Base-by-base conservation (phyloP, 768 basidiomycete genomes). In the Nidularia pulvinata region DNA sequence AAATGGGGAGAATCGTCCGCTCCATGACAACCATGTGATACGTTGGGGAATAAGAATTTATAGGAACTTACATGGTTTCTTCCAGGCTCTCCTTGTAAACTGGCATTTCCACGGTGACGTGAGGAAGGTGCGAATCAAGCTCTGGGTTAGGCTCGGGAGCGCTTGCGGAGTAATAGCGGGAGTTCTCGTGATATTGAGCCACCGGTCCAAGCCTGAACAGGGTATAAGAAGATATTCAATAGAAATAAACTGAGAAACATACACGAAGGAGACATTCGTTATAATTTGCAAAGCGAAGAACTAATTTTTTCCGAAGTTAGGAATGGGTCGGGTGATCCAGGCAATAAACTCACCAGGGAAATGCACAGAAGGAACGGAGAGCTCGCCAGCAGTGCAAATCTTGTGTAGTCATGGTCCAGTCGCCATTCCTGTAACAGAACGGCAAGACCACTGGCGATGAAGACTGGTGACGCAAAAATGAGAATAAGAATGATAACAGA, bases 61-160 rank as follows among this genome's bases (percentile, higher is more conserved):
- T n/a, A 39, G 7, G 25, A 7, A 74, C 88, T 68, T 66, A 91
- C 90, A 93, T 93, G 0, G 89, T 91, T 62, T 89, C 82, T 49
- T 90, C 86, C 49, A 93, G 67, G 59, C 84, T 88, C 64, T 93
- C 91, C 63, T 93, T 95, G 70, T 95, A 95, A 4, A 94, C 93
- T 0, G 93, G 93, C 72, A 95, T 77, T 68, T 94, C 85, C 48
- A 94, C 75, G 0, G 89, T 88, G 13, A 92, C 77, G 62, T 91
- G 90, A 2, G 89, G 91, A 3, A 92, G 75, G 50, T 71, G 76
- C 1, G 75, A 59, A 64, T 90, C 88, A 52, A 90, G 74, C 13
- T 80, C 83, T 50, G 81, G 77, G 66, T 86, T 88, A 0, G 83
- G 67, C 25, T 73, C 76, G 0, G 90, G 88, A 44, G 75, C 76